Percentiles rank a stretch among this genome's conserved stretches.
Conservation (phyloP, 164 flowering plant species). For the Sedum album region DNA sequence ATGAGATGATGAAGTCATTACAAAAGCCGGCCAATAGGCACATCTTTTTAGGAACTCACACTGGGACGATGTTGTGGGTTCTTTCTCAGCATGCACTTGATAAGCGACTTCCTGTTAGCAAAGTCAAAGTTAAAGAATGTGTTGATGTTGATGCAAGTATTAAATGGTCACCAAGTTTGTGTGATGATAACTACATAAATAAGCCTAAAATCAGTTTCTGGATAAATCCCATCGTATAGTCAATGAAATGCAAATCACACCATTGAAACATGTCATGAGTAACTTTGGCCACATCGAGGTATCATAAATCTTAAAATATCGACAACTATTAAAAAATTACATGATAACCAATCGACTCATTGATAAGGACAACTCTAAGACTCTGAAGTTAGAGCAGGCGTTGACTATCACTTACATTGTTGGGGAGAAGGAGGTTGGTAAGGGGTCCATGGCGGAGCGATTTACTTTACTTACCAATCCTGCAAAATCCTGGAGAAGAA, state of each 20-base stretch:
- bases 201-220: neutral
- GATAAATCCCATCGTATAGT: neutral
- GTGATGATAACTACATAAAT: neutral
- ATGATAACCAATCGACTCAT: neutral
- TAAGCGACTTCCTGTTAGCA: conserved; percentile 66
- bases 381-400: neutral
- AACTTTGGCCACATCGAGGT: neutral
- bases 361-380: neutral
- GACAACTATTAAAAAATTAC: neutral
- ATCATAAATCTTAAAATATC: neutral
- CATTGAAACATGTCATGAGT: neutral
- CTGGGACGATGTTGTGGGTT: conserved; percentile 92
- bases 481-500: conserved; percentile 82
- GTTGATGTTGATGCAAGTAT: neutral
- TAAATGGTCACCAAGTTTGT: neutral
- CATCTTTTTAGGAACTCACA: conserved; percentile 37
- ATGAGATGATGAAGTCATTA: conserved; percentile 16
- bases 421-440: conserved; percentile 87
- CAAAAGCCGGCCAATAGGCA: conserved; percentile 25
- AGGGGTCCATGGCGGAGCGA: conserved; percentile 89
- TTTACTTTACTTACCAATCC: conserved; percentile 94
- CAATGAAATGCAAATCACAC: too few species aligned
- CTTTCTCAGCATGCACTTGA: conserved; percentile 92
- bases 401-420: conserved; percentile 57
- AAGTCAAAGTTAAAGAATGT: neutral